A percentile compares a stretch with the other conserved stretches of the same genome.
Evolutionary conservation across 768 basidiomycete species (phyloP).

Genomic region (Lenzites betulinus): DNA sequence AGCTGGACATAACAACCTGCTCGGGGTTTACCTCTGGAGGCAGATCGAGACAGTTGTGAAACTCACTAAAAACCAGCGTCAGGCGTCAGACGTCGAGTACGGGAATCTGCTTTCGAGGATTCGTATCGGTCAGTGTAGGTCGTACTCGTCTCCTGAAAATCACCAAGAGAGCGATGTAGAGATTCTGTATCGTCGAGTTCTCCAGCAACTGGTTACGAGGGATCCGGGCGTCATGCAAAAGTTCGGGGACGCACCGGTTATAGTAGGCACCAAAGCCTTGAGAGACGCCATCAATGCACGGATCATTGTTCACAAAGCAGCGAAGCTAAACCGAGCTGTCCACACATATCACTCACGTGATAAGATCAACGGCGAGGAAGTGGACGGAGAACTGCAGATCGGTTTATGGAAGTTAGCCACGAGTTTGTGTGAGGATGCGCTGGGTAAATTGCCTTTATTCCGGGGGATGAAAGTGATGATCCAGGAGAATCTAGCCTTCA

Average conservation of each 20-base stretch:
- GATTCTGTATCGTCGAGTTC: background rate
- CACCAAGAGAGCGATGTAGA: background rate
- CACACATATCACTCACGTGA: background rate
- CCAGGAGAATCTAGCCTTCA: slow-evolving; percentile 19
- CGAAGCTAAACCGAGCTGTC: background rate
- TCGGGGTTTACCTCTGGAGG: background rate
- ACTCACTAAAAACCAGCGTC: background rate
- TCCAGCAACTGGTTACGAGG: background rate
- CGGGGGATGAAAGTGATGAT: slow-evolving; percentile 29
- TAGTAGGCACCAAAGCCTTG: background rate
- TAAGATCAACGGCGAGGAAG: background rate
- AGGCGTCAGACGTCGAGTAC: background rate
- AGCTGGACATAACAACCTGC: background rate
- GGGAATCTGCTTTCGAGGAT: background rate
- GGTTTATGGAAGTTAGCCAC: background rate
- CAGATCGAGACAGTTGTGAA: background rate
- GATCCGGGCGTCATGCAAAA: background rate
- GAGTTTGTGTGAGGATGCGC: background rate
- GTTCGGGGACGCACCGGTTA: slow-evolving; percentile 5
- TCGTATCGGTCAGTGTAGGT: background rate
- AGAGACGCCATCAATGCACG: slow-evolving; percentile 2
- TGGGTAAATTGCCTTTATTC: slow-evolving; percentile 17
- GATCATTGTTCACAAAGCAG: background rate
- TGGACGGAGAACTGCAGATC: background rate
- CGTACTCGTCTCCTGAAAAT: background rate